These are phyloP conservation scores for Cronartium quercuum DNA, from an alignment of 1,284 basidiomycete species.

Conservation along the genomic window DNA sequence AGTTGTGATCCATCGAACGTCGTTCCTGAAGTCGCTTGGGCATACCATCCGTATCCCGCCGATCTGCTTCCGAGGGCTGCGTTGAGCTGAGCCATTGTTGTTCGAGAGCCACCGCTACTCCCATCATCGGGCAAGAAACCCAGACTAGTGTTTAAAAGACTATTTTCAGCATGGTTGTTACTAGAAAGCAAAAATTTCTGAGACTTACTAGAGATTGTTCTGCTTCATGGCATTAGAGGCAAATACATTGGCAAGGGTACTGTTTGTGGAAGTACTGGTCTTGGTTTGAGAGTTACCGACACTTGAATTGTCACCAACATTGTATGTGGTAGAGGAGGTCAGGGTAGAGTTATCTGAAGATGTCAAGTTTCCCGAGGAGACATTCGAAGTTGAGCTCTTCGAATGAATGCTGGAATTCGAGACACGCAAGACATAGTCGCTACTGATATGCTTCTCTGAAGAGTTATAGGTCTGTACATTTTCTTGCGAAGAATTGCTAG, in stretches of 20 bases:
- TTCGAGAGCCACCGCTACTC: constrained; percentile 42
- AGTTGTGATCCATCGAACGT: constrained; percentile 49
- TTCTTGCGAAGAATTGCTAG: no score
- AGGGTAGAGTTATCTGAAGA: not conserved
- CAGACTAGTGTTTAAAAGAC: not conserved
- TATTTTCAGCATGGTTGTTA: not conserved
- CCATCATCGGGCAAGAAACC: constrained; percentile 37
- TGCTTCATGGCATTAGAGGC: not conserved
- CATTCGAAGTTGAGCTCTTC: not conserved
- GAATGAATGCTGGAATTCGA: not conserved
- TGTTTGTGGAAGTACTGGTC: not conserved
- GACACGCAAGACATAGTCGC: no score
- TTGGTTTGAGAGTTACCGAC: not conserved
- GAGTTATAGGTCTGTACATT: no score
- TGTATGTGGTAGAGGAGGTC: not conserved
- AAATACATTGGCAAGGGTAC: not conserved
- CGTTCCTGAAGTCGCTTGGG: constrained; percentile 47
- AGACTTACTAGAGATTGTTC: not conserved
- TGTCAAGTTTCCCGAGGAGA: not conserved
- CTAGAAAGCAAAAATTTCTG: not conserved
- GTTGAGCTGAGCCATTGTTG: constrained; percentile 46
- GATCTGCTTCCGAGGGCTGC: constrained; percentile 41
- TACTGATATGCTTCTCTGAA: no score
- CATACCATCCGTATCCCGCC: constrained; percentile 48
- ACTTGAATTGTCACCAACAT: not conserved